phyloP scores from a whole-genome alignment of 2,329 filamentous ascomycete genomes.

The Colletotrichum camelliae region DNA sequence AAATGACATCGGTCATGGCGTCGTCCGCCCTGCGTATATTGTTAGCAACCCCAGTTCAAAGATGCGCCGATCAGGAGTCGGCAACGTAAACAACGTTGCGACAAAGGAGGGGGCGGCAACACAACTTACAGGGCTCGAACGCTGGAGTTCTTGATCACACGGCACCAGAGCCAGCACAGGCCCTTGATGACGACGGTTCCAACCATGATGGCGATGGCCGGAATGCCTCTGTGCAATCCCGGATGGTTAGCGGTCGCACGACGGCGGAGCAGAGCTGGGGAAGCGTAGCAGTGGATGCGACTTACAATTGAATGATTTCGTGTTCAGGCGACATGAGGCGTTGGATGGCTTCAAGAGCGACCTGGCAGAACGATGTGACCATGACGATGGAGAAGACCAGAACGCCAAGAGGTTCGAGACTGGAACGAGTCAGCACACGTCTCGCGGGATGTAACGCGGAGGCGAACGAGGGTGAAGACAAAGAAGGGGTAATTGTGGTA shows the following conservation, averaged over 20 bases:
- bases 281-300: neutral
- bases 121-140: slow-evolving; percentile 74
- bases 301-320: slow-evolving; percentile 70
- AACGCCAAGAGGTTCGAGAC: slow-evolving; percentile 80
- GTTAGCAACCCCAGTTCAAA: slow-evolving; percentile 26
- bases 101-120: neutral
- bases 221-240: slow-evolving; percentile 51
- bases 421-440: slow-evolving; percentile 27
- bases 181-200: slow-evolving; percentile 83
- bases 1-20: slow-evolving; percentile 78
- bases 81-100: neutral
- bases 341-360: slow-evolving; percentile 72
- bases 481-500: neutral
- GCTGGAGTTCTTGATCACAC: slow-evolving; percentile 82
- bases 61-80: slow-evolving; percentile 24
- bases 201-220: slow-evolving; percentile 82
- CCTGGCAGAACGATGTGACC: slow-evolving; percentile 84
- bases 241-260: slow-evolving; percentile 1
- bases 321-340: slow-evolving; percentile 67
- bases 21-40: slow-evolving; percentile 48
- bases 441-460: neutral
- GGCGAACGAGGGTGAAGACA: neutral
- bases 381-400: slow-evolving; percentile 85
- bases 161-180: slow-evolving; percentile 86
- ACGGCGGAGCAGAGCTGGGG: neutral